Base-by-base conservation (phyloP, 139 green algal genomes). In the Pleodorina starrii region DNA sequence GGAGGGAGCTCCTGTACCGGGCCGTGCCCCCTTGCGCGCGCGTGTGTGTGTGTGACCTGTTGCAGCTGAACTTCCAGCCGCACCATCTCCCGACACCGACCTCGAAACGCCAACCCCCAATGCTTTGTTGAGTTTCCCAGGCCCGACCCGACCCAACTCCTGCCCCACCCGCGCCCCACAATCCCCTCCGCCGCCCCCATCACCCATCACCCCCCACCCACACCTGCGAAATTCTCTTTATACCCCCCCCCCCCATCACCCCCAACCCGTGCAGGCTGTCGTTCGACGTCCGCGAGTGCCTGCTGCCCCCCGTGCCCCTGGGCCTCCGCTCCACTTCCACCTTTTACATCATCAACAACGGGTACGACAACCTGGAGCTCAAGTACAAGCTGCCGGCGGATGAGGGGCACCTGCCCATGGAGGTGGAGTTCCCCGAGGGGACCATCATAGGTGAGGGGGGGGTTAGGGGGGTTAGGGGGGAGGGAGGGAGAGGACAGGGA, bases 281-380 rank as follows among this genome's bases (percentile, higher is more conserved):
- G 1, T 97, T 97, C 89, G 92, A 94, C 82, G 51, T 92, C 32
- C 78, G 88, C 40, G 94, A 97, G 86, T 94, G 91, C 86, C 51
- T 96, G 36, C 82, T 96, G 80, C 94, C 94, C 11, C 88, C 92
- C 16, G 93, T 95, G 84, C 93, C 92, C 21, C 78, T 96, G n/a
- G 92, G 91, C 54, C 66, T 95, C 11, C 51, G n/a, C 29, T 40
- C 23, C 68, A 86, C 73, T 16, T 48, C 93, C 19, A 90, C 72
- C 29, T 96, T 98, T 90, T 80, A 89, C 42, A 86, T 98, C 75
- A 77, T 96, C 59, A 98, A 97, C 86, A 91, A 96, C 42, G 93
- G 90, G 36, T 98, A 97, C 90, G 96, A 97, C 92, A 98, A 98
- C 90, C 90, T 98, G 36, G 94, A 98, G 89, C 91, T 98, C 54